A percentile compares a stretch with the other conserved stretches of the same genome.
phyloP scores from a whole-genome alignment of 1,284 basidiomycete genomes.

The Puccinia polysora region DNA sequence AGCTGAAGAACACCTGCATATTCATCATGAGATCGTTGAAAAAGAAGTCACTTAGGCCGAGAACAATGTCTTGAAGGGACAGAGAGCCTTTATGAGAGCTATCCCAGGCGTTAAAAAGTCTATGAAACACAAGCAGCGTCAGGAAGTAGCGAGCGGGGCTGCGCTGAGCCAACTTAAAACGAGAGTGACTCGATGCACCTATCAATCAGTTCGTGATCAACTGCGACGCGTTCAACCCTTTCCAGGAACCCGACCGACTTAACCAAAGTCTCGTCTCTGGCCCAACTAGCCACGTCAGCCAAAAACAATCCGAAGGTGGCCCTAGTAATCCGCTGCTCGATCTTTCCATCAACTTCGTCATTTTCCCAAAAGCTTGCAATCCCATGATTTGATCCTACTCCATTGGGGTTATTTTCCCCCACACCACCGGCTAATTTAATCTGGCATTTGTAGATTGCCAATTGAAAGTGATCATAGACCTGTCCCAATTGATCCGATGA shows the following conservation, averaged over 20 bases:
- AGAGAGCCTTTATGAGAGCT: constrained; percentile 69
- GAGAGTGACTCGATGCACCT: constrained; percentile 46
- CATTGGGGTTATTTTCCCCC: constrained; percentile 33
- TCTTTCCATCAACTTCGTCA: constrained; percentile 64
- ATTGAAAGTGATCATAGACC: constrained; percentile 74
- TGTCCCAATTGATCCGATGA: constrained; percentile 79
- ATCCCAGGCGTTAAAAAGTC: constrained; percentile 90
- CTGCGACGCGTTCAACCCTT: constrained; percentile 66
- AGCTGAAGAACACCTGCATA: constrained; percentile 96
- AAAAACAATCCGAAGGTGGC: constrained; percentile 84
- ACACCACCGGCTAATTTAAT: constrained; percentile 43
- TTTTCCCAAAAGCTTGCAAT: constrained; percentile 46
- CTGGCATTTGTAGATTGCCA: constrained; percentile 48
- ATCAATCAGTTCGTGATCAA: constrained; percentile 70
- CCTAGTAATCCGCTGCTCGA: constrained; percentile 81
- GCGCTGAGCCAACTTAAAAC: not conserved
- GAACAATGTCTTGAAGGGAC: constrained; percentile 70
- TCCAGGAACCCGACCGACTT: constrained; percentile 81
- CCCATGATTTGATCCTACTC: constrained; percentile 38
- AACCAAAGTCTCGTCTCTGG: constrained; percentile 87
- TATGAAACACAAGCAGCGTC: constrained; percentile 53
- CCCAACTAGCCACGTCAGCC: constrained; percentile 92
- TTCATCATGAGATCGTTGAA: constrained; percentile 96
- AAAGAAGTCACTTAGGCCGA: constrained; percentile 84
- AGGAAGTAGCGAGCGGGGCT: not conserved